Percentiles rank a stretch among this genome's conserved stretches.
These are phyloP conservation scores for Dillenia turbinata DNA, from an alignment of 164 flowering plant species.

Conservation along the genomic window DNA sequence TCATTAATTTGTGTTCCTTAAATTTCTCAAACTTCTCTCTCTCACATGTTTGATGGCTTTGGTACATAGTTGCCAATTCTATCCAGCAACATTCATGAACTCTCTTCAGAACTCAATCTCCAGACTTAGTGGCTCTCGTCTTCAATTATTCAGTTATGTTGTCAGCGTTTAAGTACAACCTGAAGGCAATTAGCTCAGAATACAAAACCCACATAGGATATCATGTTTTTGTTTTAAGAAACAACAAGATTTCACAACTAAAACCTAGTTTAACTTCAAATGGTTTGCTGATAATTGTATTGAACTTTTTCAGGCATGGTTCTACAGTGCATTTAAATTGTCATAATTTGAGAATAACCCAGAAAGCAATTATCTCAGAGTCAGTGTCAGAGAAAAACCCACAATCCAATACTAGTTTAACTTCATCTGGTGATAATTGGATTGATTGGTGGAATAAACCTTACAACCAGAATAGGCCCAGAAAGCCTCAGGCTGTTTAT, in stretches of 20 bases:
- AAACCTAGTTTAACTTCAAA: constrained; percentile 1
- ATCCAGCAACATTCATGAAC: constrained; percentile 34
- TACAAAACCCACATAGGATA: constrained; percentile 26
- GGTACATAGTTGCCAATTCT: constrained; percentile 41
- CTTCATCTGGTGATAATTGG: constrained; percentile 34
- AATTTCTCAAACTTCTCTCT: too few relatives aligned
- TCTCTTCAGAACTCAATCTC: constrained; percentile 45
- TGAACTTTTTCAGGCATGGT: constrained; percentile 39
- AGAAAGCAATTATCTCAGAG: constrained; percentile 1
- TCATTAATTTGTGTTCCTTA: too few relatives aligned
- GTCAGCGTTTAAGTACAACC: constrained; percentile 13
- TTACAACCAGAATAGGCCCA: constrained; percentile 31
- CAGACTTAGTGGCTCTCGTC: constrained; percentile 31
- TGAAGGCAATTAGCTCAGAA: constrained; percentile 4
- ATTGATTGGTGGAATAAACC: constrained; percentile 58
- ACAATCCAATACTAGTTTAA: constrained; percentile 3
- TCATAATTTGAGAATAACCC: constrained; percentile 13
- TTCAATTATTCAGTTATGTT: constrained; percentile 40
- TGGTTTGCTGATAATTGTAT: constrained; percentile 37
- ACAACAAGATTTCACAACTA: constrained; percentile 10
- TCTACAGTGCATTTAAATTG: constrained; percentile 25
- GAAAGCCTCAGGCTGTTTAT: constrained; percentile 34
- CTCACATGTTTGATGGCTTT: constrained; percentile 30
- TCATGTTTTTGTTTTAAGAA: constrained; percentile 13
- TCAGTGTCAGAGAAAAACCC: constrained; percentile 19